Conservation (phyloP, 2,329 filamentous ascomycete species). For the Tympanopsis confertula region DNA sequence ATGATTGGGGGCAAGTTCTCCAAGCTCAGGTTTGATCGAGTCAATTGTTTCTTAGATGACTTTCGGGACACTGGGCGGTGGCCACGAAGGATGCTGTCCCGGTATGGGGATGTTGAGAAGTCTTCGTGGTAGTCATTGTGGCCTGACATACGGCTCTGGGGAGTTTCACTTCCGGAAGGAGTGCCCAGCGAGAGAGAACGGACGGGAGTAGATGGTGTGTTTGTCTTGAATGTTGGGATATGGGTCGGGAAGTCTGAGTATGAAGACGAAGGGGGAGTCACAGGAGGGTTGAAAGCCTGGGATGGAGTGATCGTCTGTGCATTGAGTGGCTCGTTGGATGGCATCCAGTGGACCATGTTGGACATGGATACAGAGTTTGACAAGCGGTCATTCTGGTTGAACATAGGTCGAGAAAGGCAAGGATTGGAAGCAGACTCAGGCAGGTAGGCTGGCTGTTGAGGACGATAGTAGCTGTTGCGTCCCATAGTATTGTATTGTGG, state of each 20-base stretch:
- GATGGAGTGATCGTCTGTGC: conserved; percentile 21
- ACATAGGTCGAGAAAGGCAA: conserved; percentile 22
- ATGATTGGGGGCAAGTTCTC: conserved; percentile 20
- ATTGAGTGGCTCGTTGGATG: conserved; percentile 16
- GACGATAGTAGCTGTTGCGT: conserved; percentile 16
- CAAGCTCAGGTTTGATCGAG: conserved; percentile 19
- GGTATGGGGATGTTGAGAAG: conserved; percentile 9
- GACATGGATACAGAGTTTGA: conserved; percentile 20
- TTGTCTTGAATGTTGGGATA: conserved; percentile 17
- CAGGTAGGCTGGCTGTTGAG: conserved; percentile 12
- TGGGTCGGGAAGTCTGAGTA: conserved; percentile 21
- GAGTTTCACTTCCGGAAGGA: conserved; percentile 18
- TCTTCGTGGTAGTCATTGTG: conserved; percentile 20
- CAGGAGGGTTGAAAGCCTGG: conserved; percentile 17
- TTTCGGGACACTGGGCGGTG: conserved; percentile 10
- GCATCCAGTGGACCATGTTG: conserved; percentile 22
- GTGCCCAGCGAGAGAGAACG: conserved; percentile 20
- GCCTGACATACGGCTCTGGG: conserved; percentile 19
- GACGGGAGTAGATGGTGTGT: conserved; percentile 20
- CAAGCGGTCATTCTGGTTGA: conserved; percentile 19
- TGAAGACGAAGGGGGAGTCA: conserved; percentile 19
- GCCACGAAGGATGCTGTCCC: background rate
- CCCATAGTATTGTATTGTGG: conserved; percentile 19
- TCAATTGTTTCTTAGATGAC: conserved; percentile 12
- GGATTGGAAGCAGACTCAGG: conserved; percentile 23